phyloP scores from a whole-genome alignment of 176 grass and related monocot genomes.

The Oryza rufipogon region DNA sequence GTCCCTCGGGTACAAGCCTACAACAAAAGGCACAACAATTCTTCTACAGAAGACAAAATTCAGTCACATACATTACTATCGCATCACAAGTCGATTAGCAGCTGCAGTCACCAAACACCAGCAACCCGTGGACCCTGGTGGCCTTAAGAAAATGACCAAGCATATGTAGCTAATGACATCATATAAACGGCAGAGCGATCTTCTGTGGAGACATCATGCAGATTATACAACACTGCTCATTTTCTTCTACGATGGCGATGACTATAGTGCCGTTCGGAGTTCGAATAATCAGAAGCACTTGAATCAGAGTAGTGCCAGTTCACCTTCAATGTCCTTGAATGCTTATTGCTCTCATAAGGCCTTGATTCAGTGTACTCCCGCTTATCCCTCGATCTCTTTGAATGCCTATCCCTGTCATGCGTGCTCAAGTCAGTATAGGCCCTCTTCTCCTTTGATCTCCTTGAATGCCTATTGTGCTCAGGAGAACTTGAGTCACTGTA shows the following conservation, averaged over 20 bases:
- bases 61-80: conserved; percentile 4
- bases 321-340: conserved; percentile 40
- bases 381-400: conserved; percentile 10
- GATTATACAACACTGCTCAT: not conserved
- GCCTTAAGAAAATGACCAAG: not conserved
- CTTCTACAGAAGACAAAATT: not conserved
- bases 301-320: conserved; percentile 34
- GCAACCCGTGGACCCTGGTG: not conserved
- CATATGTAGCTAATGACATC: conserved; percentile 5
- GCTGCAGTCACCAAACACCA: not conserved
- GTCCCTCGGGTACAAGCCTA: not conserved
- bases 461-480: not conserved
- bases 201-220: not conserved
- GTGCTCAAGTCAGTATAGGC: not conserved
- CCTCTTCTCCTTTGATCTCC: conserved; percentile 9
- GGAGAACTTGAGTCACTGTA: conserved; percentile 1
- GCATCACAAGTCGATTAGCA: not conserved
- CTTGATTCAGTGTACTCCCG: not conserved
- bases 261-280: conserved; percentile 27
- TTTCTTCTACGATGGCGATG: conserved; percentile 41
- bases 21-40: not conserved
- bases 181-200: not conserved
- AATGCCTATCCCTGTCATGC: not conserved
- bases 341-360: conserved; percentile 14
- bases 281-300: conserved; percentile 40